phyloP scores from a whole-genome alignment of 371 early-diverging fungal species.

The Mucor irregularis region DNA sequence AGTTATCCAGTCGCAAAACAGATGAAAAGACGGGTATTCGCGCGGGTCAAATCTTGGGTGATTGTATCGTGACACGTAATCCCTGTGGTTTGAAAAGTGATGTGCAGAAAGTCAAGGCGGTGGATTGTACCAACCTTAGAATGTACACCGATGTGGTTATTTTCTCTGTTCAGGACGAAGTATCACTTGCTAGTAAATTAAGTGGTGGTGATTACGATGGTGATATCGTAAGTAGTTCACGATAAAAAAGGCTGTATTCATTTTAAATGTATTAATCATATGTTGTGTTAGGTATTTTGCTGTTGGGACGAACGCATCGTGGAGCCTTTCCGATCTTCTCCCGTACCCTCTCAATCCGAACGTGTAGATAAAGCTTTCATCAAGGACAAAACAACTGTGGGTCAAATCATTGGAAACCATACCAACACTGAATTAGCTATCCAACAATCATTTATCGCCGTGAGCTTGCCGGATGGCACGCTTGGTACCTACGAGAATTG shows the following conservation, averaged over 20 bases:
- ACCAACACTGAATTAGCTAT: slow-evolving; percentile 17
- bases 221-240: slow-evolving; percentile 42
- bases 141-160: slow-evolving; percentile 48
- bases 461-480: slow-evolving; percentile 32
- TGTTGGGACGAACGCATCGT: slow-evolving; percentile 55
- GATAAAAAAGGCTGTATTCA: too few species aligned
- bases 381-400: slow-evolving; percentile 25
- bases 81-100: slow-evolving; percentile 50
- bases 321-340: slow-evolving; percentile 25
- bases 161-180: slow-evolving; percentile 39
- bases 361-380: slow-evolving; percentile 31
- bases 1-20: slow-evolving; percentile 30
- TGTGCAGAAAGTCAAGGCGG: slow-evolving; percentile 44
- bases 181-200: slow-evolving; percentile 44
- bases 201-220: slow-evolving; percentile 60
- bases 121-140: slow-evolving; percentile 35
- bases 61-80: slow-evolving; percentile 45
- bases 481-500: slow-evolving; percentile 45
- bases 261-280: too few species aligned
- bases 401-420: slow-evolving; percentile 9
- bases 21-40: slow-evolving; percentile 45
- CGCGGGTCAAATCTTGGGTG: slow-evolving; percentile 41
- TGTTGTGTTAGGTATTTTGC: slow-evolving; percentile 42
- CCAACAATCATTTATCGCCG: slow-evolving; percentile 32
- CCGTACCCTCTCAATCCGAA: slow-evolving; percentile 16